Evolutionary conservation across 2,329 filamentous ascomycete genomes (phyloP).

Genomic region (Alternaria sp.): DNA sequence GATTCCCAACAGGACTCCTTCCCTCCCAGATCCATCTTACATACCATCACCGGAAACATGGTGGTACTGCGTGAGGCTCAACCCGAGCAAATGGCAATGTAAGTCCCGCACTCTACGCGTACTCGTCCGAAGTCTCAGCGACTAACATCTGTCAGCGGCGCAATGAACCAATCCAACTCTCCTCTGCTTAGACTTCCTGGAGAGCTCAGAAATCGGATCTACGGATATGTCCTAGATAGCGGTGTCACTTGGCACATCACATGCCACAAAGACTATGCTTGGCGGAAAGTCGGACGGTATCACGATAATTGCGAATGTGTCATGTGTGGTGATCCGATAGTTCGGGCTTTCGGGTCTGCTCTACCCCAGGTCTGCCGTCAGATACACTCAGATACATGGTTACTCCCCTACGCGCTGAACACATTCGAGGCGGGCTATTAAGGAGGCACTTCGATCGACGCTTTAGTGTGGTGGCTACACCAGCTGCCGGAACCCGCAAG

Average conservation of each 20-base stretch:
- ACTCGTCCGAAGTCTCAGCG: not conserved
- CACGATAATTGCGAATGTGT: not conserved
- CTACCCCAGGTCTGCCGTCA: not conserved
- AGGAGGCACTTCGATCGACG: not conserved
- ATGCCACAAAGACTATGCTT: not conserved
- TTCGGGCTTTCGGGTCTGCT: not conserved
- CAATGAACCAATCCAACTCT: not conserved
- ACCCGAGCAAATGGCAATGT: not conserved
- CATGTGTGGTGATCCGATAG: not conserved
- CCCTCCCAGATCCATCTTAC: rapidly evolving
- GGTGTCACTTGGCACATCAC: not conserved
- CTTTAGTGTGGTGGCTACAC: not conserved
- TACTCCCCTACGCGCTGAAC: not conserved
- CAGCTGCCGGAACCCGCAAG: not conserved
- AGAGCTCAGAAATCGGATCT: not conserved
- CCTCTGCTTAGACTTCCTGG: not conserved
- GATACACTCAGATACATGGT: not conserved
- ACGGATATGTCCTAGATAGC: not conserved
- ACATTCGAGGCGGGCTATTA: not conserved
- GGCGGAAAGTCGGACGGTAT: not conserved
- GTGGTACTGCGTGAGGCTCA: rapidly evolving
- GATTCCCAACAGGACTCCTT: not conserved
- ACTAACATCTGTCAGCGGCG: not conserved
- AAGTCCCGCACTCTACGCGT: not conserved
- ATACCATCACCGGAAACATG: not conserved